phyloP scores from a whole-genome alignment of 371 early-diverging fungal species.

The Batrachochytrium dendrobatidis region DNA sequence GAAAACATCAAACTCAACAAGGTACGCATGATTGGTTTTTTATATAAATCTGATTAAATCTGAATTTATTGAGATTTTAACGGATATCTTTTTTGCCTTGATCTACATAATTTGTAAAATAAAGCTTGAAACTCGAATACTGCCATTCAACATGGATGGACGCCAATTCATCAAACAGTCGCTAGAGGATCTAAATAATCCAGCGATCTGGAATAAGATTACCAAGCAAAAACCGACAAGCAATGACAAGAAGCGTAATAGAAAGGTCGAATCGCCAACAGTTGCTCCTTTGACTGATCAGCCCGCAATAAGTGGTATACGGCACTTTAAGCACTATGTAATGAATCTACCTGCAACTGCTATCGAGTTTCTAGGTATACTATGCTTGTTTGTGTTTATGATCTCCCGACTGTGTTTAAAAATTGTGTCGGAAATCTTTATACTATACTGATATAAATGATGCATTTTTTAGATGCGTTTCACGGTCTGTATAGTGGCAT shows the following conservation, averaged over 20 bases:
- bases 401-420: no score
- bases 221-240: slow-evolving; percentile 6
- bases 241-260: slow-evolving; percentile 7
- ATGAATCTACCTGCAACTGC: slow-evolving; percentile 98
- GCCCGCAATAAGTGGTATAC: slow-evolving; percentile 5
- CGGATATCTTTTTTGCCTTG: neutral
- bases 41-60: neutral
- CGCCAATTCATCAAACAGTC: slow-evolving; percentile 79
- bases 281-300: neutral
- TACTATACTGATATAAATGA: neutral
- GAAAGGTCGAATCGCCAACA: slow-evolving; percentile 3
- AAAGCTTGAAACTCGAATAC: slow-evolving; percentile 49
- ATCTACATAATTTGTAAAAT: no score
- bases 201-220: slow-evolving; percentile 12
- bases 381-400: no score
- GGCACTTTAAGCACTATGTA: slow-evolving; percentile 86
- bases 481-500: slow-evolving; percentile 38
- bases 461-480: slow-evolving; percentile 33
- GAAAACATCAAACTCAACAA: slow-evolving; percentile 82
- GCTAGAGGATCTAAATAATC: slow-evolving; percentile 32
- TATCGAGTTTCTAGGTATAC: slow-evolving; percentile 86
- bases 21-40: slow-evolving; percentile 32
- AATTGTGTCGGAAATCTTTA: neutral
- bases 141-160: slow-evolving; percentile 84
- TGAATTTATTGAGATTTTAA: no score